Evolutionary conservation across 2,329 filamentous ascomycete species (phyloP), one percentile per base, ranked within the genome.

Genomic region (Aspergillus novofumigatus): DNA sequence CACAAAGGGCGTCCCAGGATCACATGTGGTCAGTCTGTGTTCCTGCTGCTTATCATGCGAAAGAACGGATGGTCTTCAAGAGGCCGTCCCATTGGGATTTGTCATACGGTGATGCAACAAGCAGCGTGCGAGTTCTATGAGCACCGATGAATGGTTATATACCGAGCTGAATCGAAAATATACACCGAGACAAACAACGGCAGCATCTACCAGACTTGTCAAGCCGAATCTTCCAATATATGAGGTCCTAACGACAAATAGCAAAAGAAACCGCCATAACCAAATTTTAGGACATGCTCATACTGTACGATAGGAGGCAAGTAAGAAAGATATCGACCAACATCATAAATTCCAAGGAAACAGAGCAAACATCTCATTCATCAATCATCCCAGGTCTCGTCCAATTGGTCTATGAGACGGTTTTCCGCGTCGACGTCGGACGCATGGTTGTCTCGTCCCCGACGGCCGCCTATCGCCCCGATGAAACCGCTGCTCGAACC

Each of bases 331-430:
- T 6, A 38, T 38, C 14, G 32, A 17, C 14, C 14, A 38, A 17
- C 32, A 38, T 38, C 32, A 38, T 38, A n/a, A 38, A n/a, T 3
- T 2, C 3, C 6, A 17, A 38, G 14, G 32, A 53, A 42, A 8
- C 20, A 29, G 28, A 9, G 29, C 6, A 41, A 25, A 49, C 48
- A 10, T 28, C 32, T 5, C 54, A 23, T 26, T 21, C 29, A 4
- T 63, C 57, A 78, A 63, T 96, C 92, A 66, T 97, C 92, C 93
- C 93, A 97, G 72, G 97, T 92, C 73, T 97, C 93, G 68, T 97
- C 94, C 58, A 97, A 80, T 74, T 97, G 91, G 73, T 97, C 93
- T 72, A 99, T 97, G 66, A 97, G 77, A 61, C 92, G 81, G 74
- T 97, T 97, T 76, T 97, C 94, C 55, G 92, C 92, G 58, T 97